Evolutionary conservation across 768 basidiomycete species (phyloP).

Genomic region (Rhodotorula kratochvilovae): DNA sequence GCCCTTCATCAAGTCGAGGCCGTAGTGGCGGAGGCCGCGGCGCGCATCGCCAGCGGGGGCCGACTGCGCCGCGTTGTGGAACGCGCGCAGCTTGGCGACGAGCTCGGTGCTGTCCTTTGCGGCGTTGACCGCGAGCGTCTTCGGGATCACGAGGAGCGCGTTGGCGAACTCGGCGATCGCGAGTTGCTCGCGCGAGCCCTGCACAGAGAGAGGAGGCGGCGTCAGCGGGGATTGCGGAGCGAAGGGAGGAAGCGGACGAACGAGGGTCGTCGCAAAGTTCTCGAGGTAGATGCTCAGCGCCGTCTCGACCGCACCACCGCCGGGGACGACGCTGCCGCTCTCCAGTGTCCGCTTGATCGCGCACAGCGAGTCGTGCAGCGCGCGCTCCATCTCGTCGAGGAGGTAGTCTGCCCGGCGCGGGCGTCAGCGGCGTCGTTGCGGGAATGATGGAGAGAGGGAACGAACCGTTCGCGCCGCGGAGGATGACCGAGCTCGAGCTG

Average conservation of each 20-base stretch:
- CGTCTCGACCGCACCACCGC: conserved; percentile 94
- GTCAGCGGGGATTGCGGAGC: background rate
- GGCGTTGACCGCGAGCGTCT: conserved; percentile 93
- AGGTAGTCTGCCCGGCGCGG: conserved; percentile 64
- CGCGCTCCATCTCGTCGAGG: conserved; percentile 98
- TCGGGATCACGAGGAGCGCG: conserved; percentile 88
- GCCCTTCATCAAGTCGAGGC: conserved; percentile 88
- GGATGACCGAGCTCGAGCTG: conserved; percentile 82
- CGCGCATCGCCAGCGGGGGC: conserved; percentile 86
- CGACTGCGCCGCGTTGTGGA: conserved; percentile 93
- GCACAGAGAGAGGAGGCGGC: conserved; percentile 1
- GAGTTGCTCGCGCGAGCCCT: conserved; percentile 97
- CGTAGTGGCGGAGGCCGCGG: conserved; percentile 82
- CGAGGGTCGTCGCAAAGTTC: conserved; percentile 96
- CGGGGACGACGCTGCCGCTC: conserved; percentile 90
- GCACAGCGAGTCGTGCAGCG: conserved; percentile 87
- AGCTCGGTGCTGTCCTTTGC: conserved; percentile 97
- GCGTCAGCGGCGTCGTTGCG: background rate
- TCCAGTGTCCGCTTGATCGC: conserved; percentile 96
- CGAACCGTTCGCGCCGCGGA: conserved; percentile 78
- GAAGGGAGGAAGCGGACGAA: conserved; percentile 49
- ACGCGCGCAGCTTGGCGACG: conserved; percentile 91
- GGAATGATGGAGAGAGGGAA: background rate
- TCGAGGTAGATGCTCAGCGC: conserved; percentile 95
- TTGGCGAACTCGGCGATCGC: conserved; percentile 98